phyloP scores from a whole-genome alignment of 352 stramenopile genomes.

The Phytophthora citrophthora region DNA sequence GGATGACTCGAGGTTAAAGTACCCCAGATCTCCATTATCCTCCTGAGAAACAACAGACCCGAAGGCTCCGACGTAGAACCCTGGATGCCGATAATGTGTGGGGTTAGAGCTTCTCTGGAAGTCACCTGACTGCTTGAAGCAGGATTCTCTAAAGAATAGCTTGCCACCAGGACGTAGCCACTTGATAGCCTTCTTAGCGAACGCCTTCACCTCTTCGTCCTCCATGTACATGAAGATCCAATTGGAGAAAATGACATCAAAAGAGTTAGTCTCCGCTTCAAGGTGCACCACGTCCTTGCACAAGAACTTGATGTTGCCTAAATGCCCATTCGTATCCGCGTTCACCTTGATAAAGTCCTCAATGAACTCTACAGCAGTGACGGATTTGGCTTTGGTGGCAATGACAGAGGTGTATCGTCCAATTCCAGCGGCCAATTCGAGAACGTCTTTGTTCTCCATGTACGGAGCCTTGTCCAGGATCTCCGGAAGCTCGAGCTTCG shows the following conservation, averaged over 20 bases:
- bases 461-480: constrained; percentile 69
- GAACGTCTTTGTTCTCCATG: constrained; percentile 62
- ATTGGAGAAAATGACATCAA: constrained; percentile 80
- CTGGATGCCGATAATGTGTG: constrained; percentile 72
- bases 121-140: constrained; percentile 69
- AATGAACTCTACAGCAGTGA: constrained; percentile 81
- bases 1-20: constrained; percentile 68
- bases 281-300: constrained; percentile 76
- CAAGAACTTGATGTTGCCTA: constrained; percentile 70
- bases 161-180: constrained; percentile 72
- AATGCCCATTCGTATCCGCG: constrained; percentile 46
- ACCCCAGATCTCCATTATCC: constrained; percentile 42
- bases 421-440: constrained; percentile 70
- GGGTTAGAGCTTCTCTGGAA: constrained; percentile 69
- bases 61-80: constrained; percentile 69
- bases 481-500: constrained; percentile 73
- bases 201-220: constrained; percentile 61
- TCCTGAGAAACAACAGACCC: constrained; percentile 55
- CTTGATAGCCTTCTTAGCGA: constrained; percentile 65
- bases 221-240: constrained; percentile 82
- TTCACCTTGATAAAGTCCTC: constrained; percentile 81
- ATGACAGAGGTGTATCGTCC: constrained; percentile 73
- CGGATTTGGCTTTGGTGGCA: constrained; percentile 47
- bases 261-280: constrained; percentile 56
- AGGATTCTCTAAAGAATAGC: constrained; percentile 75